Percentiles rank a stretch among this genome's conserved stretches.
phyloP scores from a whole-genome alignment of 1,284 basidiomycete species.

The Trichosporon coremiiforme region DNA sequence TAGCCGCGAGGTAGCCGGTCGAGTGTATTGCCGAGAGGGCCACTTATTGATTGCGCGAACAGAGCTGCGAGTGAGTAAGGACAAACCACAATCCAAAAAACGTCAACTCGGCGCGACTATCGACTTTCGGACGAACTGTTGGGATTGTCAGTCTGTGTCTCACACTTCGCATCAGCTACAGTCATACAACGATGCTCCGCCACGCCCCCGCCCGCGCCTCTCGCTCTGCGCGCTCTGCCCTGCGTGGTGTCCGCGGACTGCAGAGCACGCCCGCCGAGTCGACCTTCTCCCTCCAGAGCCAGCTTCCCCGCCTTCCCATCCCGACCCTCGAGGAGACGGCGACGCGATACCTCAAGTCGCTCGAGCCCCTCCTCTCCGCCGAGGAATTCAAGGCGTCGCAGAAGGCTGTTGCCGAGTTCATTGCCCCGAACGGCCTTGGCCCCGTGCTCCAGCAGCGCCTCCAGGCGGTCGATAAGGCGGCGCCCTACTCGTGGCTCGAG shows the following conservation, averaged over 20 bases:
- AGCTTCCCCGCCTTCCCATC: conserved; percentile 27
- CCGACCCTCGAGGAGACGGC: conserved; percentile 26
- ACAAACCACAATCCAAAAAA: background rate
- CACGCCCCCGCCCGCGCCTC: background rate
- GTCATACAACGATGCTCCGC: conserved; percentile 14
- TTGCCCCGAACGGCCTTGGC: conserved; percentile 19
- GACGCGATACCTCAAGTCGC: conserved; percentile 22
- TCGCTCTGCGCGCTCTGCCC: background rate
- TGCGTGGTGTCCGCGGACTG: background rate
- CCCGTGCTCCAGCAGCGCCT: conserved; percentile 27
- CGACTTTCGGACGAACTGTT: background rate
- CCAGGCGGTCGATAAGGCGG: conserved; percentile 25
- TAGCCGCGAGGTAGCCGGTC: background rate
- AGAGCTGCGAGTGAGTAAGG: background rate
- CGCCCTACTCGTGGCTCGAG: conserved; percentile 28
- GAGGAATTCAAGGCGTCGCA: conserved; percentile 21
- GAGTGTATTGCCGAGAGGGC: conserved; percentile 5
- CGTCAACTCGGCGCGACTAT: background rate
- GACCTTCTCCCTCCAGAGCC: conserved; percentile 24
- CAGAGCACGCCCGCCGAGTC: conserved; percentile 5
- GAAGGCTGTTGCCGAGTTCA: conserved; percentile 21
- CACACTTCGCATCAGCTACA: background rate
- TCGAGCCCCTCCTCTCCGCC: conserved; percentile 21
- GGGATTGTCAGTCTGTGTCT: conserved; percentile 1
- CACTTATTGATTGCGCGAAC: background rate